Evolutionary conservation across 306 rosid genomes (phyloP).

Genomic region (Trifolium repens): DNA sequence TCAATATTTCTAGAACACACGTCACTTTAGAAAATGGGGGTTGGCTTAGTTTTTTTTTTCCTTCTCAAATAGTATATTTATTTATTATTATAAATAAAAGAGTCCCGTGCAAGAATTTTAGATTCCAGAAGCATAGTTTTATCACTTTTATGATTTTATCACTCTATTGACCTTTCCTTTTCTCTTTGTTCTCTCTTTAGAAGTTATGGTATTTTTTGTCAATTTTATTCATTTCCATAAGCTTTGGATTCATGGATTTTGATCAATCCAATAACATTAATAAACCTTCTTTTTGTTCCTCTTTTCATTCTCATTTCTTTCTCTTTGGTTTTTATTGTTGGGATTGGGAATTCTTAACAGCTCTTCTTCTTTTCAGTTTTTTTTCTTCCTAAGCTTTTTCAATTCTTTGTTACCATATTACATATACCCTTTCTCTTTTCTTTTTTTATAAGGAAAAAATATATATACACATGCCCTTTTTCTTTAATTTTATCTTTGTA

Average conservation of each 20-base stretch:
- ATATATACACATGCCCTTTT: background rate
- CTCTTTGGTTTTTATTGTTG: slow-evolving; percentile 91
- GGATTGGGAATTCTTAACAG: slow-evolving; percentile 95
- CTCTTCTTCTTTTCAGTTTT: slow-evolving; percentile 86
- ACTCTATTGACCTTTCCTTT: background rate
- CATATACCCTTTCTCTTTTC: background rate
- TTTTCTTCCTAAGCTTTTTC: slow-evolving; percentile 35
- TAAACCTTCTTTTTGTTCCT: slow-evolving; percentile 30
- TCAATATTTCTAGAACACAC: slow-evolving; percentile 71
- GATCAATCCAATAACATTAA: slow-evolving; percentile 31
- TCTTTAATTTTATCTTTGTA: background rate
- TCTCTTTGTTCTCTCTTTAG: background rate
- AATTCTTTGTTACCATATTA: background rate
- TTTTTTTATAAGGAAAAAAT: background rate
- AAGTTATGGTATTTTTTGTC: slow-evolving; percentile 69
- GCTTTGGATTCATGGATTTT: slow-evolving; percentile 60
- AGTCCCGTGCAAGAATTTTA: slow-evolving; percentile 33
- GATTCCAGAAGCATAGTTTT: background rate
- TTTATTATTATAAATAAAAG: slow-evolving; percentile 34
- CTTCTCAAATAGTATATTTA: background rate
- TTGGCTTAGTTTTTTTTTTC: background rate
- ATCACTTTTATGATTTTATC: background rate
- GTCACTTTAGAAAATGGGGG: slow-evolving; percentile 31
- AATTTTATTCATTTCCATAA: slow-evolving; percentile 6
- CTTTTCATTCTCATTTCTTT: slow-evolving; percentile 60